Evolutionary conservation across 225 moss, liverwort and hornwort species (phyloP).

Genomic region (Takakia lepidozioides): DNA sequence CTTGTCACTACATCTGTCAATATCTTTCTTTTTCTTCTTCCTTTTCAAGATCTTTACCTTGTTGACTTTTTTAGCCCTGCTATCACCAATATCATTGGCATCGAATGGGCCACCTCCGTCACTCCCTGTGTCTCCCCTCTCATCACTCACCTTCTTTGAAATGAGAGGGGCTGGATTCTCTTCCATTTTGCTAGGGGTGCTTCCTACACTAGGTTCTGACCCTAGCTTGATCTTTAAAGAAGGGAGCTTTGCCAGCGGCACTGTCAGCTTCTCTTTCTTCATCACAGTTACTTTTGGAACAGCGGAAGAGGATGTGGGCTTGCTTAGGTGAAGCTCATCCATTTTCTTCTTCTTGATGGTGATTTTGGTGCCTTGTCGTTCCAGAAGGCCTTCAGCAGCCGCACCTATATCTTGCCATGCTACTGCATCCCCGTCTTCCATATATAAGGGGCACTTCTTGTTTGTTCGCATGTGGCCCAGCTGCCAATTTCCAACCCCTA

Average conservation of each 20-base stretch:
- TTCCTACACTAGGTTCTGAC: too few relatives aligned
- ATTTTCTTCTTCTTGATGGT: constrained; percentile 83
- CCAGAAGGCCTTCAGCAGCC: constrained; percentile 71
- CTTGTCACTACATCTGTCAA: constrained; percentile 2
- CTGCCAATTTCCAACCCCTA: too few relatives aligned
- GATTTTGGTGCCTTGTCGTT: constrained; percentile 91
- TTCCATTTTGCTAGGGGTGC: too few relatives aligned
- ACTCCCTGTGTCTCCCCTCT: constrained; percentile 10
- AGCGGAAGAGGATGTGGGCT: constrained; percentile 10
- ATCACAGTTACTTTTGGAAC: constrained; percentile 14
- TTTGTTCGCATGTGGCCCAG: constrained; percentile 99
- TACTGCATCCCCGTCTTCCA: constrained; percentile 78
- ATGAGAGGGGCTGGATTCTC: too few relatives aligned
- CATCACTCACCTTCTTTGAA: too few relatives aligned
- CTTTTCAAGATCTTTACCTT: constrained; percentile 7
- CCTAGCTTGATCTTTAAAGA: constrained; percentile 80
- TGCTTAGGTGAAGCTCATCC: constrained; percentile 79
- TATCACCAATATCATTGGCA: constrained; percentile 16
- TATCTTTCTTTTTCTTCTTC: background rate
- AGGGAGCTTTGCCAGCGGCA: constrained; percentile 40
- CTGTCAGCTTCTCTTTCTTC: constrained; percentile 14
- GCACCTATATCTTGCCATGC: constrained; percentile 72
- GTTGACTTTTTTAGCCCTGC: constrained; percentile 9
- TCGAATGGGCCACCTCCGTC: too few relatives aligned
- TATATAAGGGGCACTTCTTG: constrained; percentile 96